Conservation (phyloP, 176 grass and related monocot genomes). For the Typha latifolia region DNA sequence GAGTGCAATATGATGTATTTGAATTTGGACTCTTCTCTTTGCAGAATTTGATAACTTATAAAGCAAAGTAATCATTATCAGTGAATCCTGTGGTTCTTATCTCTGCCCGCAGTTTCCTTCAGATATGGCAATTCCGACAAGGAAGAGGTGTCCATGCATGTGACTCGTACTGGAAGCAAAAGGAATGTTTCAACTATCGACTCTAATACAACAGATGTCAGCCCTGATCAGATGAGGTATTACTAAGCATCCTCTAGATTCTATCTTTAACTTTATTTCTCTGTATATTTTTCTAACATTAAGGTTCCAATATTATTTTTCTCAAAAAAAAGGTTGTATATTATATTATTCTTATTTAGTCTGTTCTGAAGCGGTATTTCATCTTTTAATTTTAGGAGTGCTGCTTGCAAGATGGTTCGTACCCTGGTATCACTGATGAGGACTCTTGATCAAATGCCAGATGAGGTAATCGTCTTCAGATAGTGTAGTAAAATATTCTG, state of each 20-base stretch:
- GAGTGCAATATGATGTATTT: constrained; percentile 19
- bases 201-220: constrained; percentile 62
- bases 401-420: constrained; percentile 97
- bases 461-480: constrained; percentile 45
- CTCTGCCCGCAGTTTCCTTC: constrained; percentile 59
- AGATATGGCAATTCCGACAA: constrained; percentile 57
- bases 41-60: neutral
- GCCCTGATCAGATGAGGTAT: constrained; percentile 97
- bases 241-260: neutral
- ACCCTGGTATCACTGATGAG: constrained; percentile 96
- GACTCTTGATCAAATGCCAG: constrained; percentile 94
- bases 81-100: neutral
- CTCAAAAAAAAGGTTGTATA: no score
- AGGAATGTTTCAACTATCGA: constrained; percentile 58
- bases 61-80: constrained; percentile 12
- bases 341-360: no score
- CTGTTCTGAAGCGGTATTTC: no score
- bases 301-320: neutral
- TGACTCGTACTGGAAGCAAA: constrained; percentile 79
- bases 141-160: constrained; percentile 84
- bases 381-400: constrained; percentile 42
- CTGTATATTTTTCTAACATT: neutral
- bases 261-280: neutral
- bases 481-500: neutral
- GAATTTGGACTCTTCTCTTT: neutral